Conservation (phyloP, 2,329 filamentous ascomycete genomes). For the Colletotrichum plurivorum region DNA sequence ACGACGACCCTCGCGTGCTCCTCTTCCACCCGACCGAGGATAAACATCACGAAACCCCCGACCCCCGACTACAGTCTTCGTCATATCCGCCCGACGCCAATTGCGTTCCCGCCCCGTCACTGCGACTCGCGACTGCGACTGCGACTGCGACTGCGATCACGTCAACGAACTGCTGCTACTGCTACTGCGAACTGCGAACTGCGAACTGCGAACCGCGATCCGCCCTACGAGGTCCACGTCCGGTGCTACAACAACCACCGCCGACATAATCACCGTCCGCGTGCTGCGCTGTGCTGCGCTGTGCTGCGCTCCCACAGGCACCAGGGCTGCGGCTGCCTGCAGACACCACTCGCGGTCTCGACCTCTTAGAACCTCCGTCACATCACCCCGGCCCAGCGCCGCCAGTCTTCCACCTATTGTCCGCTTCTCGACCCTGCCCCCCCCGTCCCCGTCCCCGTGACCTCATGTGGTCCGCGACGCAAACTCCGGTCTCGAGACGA, state of each 20-base stretch:
- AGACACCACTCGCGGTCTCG: slow-evolving; percentile 32
- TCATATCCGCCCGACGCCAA: slow-evolving; percentile 12
- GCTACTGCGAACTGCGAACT: too few relatives aligned
- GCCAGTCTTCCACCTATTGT: slow-evolving; percentile 26
- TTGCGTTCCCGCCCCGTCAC: slow-evolving; percentile 9
- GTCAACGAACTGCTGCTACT: too few relatives aligned
- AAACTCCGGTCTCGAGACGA: slow-evolving; percentile 40
- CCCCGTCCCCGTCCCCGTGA: slow-evolving; percentile 34
- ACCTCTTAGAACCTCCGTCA: slow-evolving; percentile 38
- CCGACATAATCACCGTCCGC: slow-evolving; percentile 31
- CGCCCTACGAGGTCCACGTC: not conserved
- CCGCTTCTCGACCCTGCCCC: slow-evolving; percentile 24
- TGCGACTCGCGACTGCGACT: too few relatives aligned
- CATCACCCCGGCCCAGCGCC: slow-evolving; percentile 31
- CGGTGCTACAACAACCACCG: slow-evolving; percentile 3
- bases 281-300: slow-evolving; percentile 37
- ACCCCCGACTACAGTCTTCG: slow-evolving; percentile 14
- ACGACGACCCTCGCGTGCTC: slow-evolving; percentile 37
- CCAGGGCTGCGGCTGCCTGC: slow-evolving; percentile 40
- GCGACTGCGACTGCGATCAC: too few relatives aligned
- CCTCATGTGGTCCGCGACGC: slow-evolving; percentile 41
- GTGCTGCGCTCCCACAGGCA: slow-evolving; percentile 31
- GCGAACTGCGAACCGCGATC: slow-evolving; percentile 1
- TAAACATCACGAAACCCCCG: slow-evolving; percentile 34
- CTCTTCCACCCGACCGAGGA: slow-evolving; percentile 41